These are phyloP conservation scores for Phytophthora colocasiae DNA, from an alignment of 352 stramenopile genomes.

Conservation along the genomic window DNA sequence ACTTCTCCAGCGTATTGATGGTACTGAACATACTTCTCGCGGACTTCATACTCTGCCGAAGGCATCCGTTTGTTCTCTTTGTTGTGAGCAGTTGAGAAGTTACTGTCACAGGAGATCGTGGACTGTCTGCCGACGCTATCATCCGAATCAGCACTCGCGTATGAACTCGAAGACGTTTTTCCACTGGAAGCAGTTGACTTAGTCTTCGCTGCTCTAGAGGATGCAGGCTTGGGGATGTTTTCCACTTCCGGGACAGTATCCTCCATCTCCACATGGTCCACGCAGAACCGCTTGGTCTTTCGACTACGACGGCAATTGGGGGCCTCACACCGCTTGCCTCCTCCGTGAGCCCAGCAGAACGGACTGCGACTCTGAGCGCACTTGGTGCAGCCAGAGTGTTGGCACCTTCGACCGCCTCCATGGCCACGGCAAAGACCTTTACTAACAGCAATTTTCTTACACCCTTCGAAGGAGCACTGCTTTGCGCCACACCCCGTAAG, in stretches of 20 bases:
- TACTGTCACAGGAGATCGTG: constrained; percentile 43
- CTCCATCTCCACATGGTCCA: constrained; percentile 81
- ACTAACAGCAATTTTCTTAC: constrained; percentile 79
- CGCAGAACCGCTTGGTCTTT: constrained; percentile 82
- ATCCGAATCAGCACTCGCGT: constrained; percentile 50
- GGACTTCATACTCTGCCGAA: constrained; percentile 11
- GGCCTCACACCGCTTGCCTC: constrained; percentile 75
- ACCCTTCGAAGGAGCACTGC: constrained; percentile 71
- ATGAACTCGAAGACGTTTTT: constrained; percentile 27
- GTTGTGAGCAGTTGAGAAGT: constrained; percentile 32
- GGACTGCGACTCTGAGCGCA: constrained; percentile 79
- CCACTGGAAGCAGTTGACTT: constrained; percentile 6
- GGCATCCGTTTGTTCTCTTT: constrained; percentile 37
- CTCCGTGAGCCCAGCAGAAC: constrained; percentile 79
- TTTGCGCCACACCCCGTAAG: constrained; percentile 68
- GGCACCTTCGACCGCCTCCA: constrained; percentile 70
- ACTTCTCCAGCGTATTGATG: constrained; percentile 37
- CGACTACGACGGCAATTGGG: constrained; percentile 71
- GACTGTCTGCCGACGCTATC: constrained; percentile 53
- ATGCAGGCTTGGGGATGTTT: constrained; percentile 4
- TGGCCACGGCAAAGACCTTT: constrained; percentile 77
- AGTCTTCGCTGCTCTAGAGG: constrained; percentile 4
- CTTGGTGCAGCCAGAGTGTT: constrained; percentile 69
- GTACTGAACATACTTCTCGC: constrained; percentile 15
- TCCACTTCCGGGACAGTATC: constrained; percentile 34